These are phyloP conservation scores for Bonia amplexicaulis DNA, from an alignment of 176 grass and related monocot genomes.

Conservation along the genomic window DNA sequence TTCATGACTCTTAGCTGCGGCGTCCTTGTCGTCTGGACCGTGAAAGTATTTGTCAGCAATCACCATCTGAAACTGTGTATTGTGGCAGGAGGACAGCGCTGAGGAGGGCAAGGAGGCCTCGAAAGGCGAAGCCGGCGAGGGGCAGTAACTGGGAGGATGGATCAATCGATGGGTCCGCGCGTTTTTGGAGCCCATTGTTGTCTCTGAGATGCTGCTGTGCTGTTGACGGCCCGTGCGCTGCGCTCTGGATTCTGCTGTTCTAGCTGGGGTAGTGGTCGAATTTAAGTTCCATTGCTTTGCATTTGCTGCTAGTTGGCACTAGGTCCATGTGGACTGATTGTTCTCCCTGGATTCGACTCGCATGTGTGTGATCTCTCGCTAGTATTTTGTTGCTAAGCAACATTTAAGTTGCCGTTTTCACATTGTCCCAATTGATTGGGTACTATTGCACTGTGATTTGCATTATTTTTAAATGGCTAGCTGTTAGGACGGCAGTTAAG, in stretches of 20 bases:
- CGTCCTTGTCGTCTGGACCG: neutral
- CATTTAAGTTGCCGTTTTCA: neutral
- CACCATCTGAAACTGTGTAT: neutral
- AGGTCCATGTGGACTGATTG: constrained; percentile 6
- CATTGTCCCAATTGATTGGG: neutral
- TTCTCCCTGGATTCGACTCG: constrained; percentile 25
- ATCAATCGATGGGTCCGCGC: neutral
- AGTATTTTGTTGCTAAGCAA: constrained; percentile 25
- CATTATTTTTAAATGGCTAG: neutral
- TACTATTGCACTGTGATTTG: neutral
- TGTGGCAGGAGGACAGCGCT: constrained; percentile 55
- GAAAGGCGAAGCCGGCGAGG: constrained; percentile 51
- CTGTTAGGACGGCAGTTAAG: neutral
- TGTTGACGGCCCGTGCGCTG: neutral
- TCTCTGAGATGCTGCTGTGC: constrained; percentile 16
- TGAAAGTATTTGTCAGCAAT: neutral
- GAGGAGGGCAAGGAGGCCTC: constrained; percentile 64
- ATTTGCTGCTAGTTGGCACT: constrained; percentile 6
- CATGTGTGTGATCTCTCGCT: constrained; percentile 10
- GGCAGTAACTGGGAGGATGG: constrained; percentile 34
- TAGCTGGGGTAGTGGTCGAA: constrained; percentile 28
- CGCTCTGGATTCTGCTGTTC: neutral
- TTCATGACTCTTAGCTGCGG: neutral
- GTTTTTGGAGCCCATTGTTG: neutral
- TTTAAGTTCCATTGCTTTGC: constrained; percentile 32